Evolutionary conservation across 2,329 filamentous ascomycete genomes (phyloP), one percentile per base, ranked within the genome.

Genomic region (Hirsutella thompsonii): DNA sequence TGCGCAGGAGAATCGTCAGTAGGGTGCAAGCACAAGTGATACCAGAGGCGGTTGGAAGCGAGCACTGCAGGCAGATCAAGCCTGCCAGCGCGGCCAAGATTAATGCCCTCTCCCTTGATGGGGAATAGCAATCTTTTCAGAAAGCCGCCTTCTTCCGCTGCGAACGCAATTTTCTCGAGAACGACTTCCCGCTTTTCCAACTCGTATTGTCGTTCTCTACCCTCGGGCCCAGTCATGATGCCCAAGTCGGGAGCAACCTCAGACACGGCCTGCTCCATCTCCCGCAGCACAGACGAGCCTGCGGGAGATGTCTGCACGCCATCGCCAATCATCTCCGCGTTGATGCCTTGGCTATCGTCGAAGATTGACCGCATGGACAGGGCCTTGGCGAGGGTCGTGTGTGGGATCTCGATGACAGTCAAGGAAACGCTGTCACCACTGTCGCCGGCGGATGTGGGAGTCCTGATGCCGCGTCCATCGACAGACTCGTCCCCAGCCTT

Each of bases 311-410:
- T 73, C n/a, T 84, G 74, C 1, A 98, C 75, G 9, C 92, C 92
- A 50, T 98, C 92, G 46, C 90, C 82, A 54, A 90, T 94, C 89
- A 98, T 96, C 66, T 98, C 92, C 0, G 83, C 74, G 52, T 96
- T 96, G 64, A 98, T 95, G 39, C 92, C 92, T 18, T 81, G 69
- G n/a, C 70, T 76, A 52, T 96, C 92, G 50, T 98, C 90, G 52
- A 98, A 98, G 29, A 96, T 77, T 13, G 85, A 86, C 32, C 87
- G 83, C 66, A 98, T 78, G 11, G 85, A 79, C n/a, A 93, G 63
- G 0, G 90, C 92, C 61, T 92, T 95, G 44, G 84, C 88, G 1
- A 98, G 69, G 1, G 75, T 71, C 23, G 85, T 79, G 47, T 81
- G 76, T 0, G 92, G 87, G 8, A 96, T 72, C 49, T 96, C 92